These are phyloP conservation scores for Beauveria bassiana DNA, from an alignment of 2,329 filamentous ascomycete species.

Conservation along the genomic window DNA sequence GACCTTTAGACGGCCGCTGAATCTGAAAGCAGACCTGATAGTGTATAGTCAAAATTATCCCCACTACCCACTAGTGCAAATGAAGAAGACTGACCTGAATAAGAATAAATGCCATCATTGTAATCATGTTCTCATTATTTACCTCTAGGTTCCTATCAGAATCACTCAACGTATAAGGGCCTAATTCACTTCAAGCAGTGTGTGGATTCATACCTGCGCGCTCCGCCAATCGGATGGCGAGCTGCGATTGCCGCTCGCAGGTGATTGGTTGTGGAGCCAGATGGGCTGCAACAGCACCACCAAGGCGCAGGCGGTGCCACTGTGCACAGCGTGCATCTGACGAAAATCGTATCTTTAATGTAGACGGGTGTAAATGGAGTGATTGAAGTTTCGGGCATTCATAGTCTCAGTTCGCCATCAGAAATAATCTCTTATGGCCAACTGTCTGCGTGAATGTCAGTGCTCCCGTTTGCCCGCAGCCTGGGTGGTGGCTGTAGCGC, in stretches of 20 bases:
- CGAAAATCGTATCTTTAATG: not conserved
- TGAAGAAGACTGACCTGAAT: no score
- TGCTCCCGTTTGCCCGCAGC: not conserved
- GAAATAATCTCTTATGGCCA: not conserved
- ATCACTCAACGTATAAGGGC: no score
- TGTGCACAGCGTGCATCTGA: not conserved
- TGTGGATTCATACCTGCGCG: not conserved
- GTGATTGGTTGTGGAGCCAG: not conserved
- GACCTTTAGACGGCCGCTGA: no score
- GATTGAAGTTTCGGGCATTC: not conserved
- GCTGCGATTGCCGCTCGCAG: not conserved
- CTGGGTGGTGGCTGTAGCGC: not conserved
- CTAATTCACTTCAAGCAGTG: no score
- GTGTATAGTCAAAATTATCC: no score
- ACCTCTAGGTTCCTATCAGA: no score
- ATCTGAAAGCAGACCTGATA: no score
- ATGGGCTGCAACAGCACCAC: not conserved
- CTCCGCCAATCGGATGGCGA: conserved; percentile 4
- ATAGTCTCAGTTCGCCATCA: not conserved
- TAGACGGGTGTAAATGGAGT: not conserved
- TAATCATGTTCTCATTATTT: no score
- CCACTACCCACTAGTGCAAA: no score
- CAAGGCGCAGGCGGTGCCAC: not conserved
- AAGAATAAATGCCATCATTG: no score
- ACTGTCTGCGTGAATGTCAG: not conserved